phyloP scores from a whole-genome alignment of 768 basidiomycete genomes.

The Lentinus brumalis region DNA sequence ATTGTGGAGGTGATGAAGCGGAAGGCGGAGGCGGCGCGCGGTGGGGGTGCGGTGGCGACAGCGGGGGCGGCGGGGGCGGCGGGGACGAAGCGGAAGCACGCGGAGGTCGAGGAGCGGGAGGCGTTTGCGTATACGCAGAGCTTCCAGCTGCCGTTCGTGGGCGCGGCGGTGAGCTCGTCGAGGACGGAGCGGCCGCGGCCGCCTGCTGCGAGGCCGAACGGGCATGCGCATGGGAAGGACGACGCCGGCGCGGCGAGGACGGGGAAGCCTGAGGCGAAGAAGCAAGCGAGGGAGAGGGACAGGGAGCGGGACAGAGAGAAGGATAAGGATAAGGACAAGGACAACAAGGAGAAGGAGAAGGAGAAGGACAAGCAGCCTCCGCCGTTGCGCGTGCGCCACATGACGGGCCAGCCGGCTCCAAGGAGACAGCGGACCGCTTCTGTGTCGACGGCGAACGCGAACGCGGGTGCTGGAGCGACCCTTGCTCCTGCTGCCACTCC shows the following conservation, averaged over 20 bases:
- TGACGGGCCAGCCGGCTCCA: constrained; percentile 31
- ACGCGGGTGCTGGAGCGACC: not conserved
- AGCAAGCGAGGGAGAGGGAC: constrained; percentile 21
- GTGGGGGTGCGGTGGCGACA: constrained; percentile 10
- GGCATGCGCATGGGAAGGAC: constrained; percentile 6
- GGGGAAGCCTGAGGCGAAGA: constrained; percentile 22
- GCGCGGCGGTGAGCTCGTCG: constrained; percentile 34
- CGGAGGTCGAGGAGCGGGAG: constrained; percentile 37
- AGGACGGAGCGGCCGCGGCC: constrained; percentile 17
- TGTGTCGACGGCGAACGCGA: constrained; percentile 15
- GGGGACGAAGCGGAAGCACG: constrained; percentile 48
- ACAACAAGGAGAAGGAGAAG: constrained; percentile 10
- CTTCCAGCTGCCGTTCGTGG: constrained; percentile 48
- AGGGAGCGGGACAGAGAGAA: not conserved
- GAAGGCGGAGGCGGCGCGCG: constrained; percentile 40
- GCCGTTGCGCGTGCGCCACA: constrained; percentile 48
- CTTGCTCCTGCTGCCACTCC: not conserved
- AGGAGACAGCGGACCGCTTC: constrained; percentile 16
- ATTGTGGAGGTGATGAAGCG: constrained; percentile 43
- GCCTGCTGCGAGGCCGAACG: not conserved
- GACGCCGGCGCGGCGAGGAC: constrained; percentile 3
- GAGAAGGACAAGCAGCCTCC: constrained; percentile 22
- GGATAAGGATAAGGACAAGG: constrained; percentile 16
- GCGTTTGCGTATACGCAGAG: constrained; percentile 22
- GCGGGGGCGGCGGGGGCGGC: constrained; percentile 18